phyloP scores from a whole-genome alignment of 805 yeast genomes.

The Metschnikowia anglica region DNA sequence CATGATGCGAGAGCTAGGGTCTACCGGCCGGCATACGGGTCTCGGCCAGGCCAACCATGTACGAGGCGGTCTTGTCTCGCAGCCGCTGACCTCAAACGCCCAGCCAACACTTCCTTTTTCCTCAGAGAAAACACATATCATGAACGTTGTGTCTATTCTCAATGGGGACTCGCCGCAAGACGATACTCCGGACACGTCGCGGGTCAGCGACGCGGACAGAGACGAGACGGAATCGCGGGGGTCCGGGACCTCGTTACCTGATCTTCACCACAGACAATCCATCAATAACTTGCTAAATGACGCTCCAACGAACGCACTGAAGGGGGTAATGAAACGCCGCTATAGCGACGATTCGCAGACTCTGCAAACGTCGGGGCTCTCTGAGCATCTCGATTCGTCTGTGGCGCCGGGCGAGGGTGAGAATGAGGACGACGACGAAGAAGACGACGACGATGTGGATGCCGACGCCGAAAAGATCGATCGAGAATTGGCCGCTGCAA shows the following conservation, averaged over 20 bases:
- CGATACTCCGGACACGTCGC: slow-evolving; percentile 1
- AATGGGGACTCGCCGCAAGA: slow-evolving; percentile 21
- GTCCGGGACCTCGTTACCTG: slow-evolving; percentile 5
- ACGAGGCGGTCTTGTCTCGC: too few relatives aligned
- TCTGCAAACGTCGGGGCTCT: neutral
- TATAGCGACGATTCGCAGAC: slow-evolving; percentile 1
- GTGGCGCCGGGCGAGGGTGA: neutral
- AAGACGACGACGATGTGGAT: slow-evolving; percentile 12
- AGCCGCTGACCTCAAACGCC: too few relatives aligned
- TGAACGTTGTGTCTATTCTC: slow-evolving; percentile 24
- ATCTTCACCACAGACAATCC: slow-evolving; percentile 18
- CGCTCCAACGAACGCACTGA: slow-evolving; percentile 10
- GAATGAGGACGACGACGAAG: slow-evolving; percentile 6
- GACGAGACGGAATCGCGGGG: slow-evolving; percentile 7
- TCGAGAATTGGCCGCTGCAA: slow-evolving; percentile 11
- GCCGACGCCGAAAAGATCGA: slow-evolving; percentile 11
- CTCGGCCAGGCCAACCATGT: too few relatives aligned
- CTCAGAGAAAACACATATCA: slow-evolving; percentile 2
- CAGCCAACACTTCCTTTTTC: neutral
- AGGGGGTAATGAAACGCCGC: neutral
- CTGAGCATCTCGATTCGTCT: neutral
- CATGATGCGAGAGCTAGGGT: too few relatives aligned
- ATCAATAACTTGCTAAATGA: slow-evolving; percentile 21
- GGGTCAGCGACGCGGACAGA: slow-evolving; percentile 5
- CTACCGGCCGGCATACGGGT: too few relatives aligned